phyloP scores from a whole-genome alignment of 2,329 filamentous ascomycete genomes.

The Thelonectria rubi region DNA sequence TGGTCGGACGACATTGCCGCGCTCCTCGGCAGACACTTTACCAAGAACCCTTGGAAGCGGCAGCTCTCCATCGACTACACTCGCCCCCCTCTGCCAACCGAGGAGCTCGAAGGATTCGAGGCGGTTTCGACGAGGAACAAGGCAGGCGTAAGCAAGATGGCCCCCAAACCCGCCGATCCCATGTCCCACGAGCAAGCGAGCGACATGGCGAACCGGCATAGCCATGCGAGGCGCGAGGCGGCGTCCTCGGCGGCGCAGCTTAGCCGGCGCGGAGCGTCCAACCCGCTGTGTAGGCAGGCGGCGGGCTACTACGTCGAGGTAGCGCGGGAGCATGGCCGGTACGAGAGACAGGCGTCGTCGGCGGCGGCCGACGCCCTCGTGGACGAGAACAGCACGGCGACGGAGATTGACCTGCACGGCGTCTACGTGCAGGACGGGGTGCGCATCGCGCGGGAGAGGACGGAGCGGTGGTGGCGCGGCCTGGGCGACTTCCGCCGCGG shows the following conservation, averaged over 20 bases:
- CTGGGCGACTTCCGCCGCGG: slow-evolving; percentile 73
- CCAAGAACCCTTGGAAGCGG: slow-evolving; percentile 50
- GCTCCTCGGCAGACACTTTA: slow-evolving; percentile 54
- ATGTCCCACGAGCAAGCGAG: slow-evolving; percentile 43
- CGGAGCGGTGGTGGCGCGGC: slow-evolving; percentile 76
- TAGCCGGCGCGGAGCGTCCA: slow-evolving; percentile 66
- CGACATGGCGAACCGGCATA: slow-evolving; percentile 41
- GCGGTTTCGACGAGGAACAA: slow-evolving; percentile 25
- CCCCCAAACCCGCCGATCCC: slow-evolving; percentile 15
- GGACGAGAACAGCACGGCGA: slow-evolving; percentile 68
- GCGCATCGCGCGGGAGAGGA: slow-evolving; percentile 75
- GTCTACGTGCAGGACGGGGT: slow-evolving; percentile 83
- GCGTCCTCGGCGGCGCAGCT: slow-evolving; percentile 52
- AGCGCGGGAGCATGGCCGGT: slow-evolving; percentile 69
- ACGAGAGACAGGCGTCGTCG: slow-evolving; percentile 67
- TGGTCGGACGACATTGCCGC: slow-evolving; percentile 53
- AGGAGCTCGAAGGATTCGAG: slow-evolving; percentile 45
- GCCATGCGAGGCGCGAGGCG: slow-evolving; percentile 46
- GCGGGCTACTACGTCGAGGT: slow-evolving; percentile 79
- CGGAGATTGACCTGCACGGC: slow-evolving; percentile 81
- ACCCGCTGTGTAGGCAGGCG: slow-evolving; percentile 77
- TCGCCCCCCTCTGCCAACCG: slow-evolving; percentile 48
- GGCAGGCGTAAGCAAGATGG: slow-evolving; percentile 17
- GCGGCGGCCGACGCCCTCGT: slow-evolving; percentile 76
- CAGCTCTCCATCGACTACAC: slow-evolving; percentile 52